Evolutionary conservation across 306 rosid genomes (phyloP), one percentile per base, ranked within the genome.

Genomic region (Urtica urens): DNA sequence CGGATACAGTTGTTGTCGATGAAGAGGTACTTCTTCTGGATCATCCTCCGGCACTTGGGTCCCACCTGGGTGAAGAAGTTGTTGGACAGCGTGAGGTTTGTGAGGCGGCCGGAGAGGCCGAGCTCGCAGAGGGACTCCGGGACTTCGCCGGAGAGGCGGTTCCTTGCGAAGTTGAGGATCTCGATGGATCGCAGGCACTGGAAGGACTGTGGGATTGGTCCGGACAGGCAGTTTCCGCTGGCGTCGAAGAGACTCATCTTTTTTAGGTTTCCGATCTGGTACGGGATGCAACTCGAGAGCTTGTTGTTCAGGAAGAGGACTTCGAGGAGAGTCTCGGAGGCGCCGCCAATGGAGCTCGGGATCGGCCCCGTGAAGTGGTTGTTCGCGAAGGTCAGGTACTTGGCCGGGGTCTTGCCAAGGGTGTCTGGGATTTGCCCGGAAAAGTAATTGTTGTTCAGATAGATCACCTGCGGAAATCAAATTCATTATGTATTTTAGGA

Each of bases 151-250:
- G 63, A 84, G 8, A 90, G 50, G 13, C 46, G 10, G 53, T 90
- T 90, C 0, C 7, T 4, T 0, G 72, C 76, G 19, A 90, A 38
- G 24, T 66, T 69, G 10, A 90, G 48, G 5, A 22, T 44, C 56
- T 30, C 69, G 3, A 75, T 71, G 2, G 46, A 77, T 1, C 38
- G 46, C 28, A 90, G 59, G 62, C 97, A 84, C 1, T 51, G 84
- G 14, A 90, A 81, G 0, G 97, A 84, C 4, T 21, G 6, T 0
- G 99, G 95, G 2, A 90, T 81, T 1, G 95, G 95, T 1, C 95
- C 97, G 0, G 75, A 72, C 7, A 88, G 15, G 0, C 0, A 0
- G 25, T 84, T 88, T 0, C 0, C 0, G 50, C 95, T 77, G 7
- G 57, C 86, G 20, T 88, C 97, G 39, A 88, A 81, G 17, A 83